Evolutionary conservation across 352 stramenopile species (phyloP).

Genomic region (Elongisporangium senticosum): DNA sequence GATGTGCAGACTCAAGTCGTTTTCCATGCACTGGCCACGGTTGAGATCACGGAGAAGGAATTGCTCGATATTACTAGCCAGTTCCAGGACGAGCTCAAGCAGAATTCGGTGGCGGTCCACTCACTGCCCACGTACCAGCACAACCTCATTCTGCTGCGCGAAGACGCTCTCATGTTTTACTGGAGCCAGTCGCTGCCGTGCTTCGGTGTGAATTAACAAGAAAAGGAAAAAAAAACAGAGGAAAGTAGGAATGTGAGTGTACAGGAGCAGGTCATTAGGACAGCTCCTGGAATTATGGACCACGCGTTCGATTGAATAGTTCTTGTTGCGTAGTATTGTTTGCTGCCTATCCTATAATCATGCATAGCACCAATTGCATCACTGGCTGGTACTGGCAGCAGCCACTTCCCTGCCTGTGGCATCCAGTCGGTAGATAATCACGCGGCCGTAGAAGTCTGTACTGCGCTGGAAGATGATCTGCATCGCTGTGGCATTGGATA

Average conservation of each 20-base stretch:
- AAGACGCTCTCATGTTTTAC: slow-evolving; percentile 84
- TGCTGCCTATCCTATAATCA: background rate
- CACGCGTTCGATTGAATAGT: background rate
- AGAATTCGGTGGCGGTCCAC: slow-evolving; percentile 64
- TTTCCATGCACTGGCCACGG: slow-evolving; percentile 60
- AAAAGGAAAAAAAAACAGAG: background rate
- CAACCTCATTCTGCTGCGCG: slow-evolving; percentile 77
- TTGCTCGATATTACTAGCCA: slow-evolving; percentile 58
- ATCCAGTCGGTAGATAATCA: slow-evolving; percentile 58
- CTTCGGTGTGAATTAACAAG: slow-evolving; percentile 3
- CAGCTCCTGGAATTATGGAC: background rate
- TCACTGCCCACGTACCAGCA: slow-evolving; percentile 80
- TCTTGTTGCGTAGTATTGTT: background rate
- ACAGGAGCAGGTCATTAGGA: background rate
- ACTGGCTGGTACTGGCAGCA: background rate
- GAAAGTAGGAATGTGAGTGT: background rate
- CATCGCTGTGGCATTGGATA: slow-evolving; percentile 22
- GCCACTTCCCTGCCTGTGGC: slow-evolving; percentile 26
- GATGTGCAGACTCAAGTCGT: slow-evolving; percentile 72
- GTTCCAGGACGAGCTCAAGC: slow-evolving; percentile 53
- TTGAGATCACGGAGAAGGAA: slow-evolving; percentile 55
- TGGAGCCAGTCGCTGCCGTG: slow-evolving; percentile 72
- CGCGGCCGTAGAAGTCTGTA: slow-evolving; percentile 69
- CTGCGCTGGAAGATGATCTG: slow-evolving; percentile 52
- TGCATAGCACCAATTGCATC: background rate